Conservation (phyloP, 2,329 filamentous ascomycete species). For the Aspergillus fumigatiaffinis region DNA sequence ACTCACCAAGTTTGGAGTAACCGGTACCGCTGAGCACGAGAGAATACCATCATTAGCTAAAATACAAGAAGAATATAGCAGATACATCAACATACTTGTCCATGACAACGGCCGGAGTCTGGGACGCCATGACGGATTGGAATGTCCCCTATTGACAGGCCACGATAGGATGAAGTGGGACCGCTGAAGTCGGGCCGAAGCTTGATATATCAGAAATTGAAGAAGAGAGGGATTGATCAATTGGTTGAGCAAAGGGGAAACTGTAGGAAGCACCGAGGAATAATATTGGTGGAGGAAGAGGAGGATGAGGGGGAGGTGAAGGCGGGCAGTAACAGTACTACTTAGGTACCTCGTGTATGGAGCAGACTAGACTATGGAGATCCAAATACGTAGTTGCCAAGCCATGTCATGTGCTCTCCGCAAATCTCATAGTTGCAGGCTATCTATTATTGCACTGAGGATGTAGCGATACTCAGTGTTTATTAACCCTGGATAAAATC, state of each 20-base stretch:
- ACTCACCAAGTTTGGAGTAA: constrained; percentile 94
- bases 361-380: neutral
- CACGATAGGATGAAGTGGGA: neutral
- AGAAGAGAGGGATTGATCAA: neutral
- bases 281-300: neutral
- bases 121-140: constrained; percentile 71
- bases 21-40: constrained; percentile 77
- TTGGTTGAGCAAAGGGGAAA: neutral
- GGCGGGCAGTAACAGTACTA: constrained; percentile 4
- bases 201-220: neutral
- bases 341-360: neutral
- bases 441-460: neutral
- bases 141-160: neutral
- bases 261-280: neutral
- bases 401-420: constrained; percentile 12
- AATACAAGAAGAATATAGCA: constrained; percentile 7
- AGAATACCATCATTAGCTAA: constrained; percentile 35
- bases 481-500: neutral
- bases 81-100: constrained; percentile 77
- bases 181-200: neutral
- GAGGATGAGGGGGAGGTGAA: constrained; percentile 6
- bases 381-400: constrained; percentile 3
- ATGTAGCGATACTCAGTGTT: neutral
- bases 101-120: constrained; percentile 99
- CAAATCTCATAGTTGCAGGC: neutral